Evolutionary conservation across 2,329 filamentous ascomycete species (phyloP), one percentile per base, ranked within the genome.

Genomic region (Rhynchosporium secalis): DNA sequence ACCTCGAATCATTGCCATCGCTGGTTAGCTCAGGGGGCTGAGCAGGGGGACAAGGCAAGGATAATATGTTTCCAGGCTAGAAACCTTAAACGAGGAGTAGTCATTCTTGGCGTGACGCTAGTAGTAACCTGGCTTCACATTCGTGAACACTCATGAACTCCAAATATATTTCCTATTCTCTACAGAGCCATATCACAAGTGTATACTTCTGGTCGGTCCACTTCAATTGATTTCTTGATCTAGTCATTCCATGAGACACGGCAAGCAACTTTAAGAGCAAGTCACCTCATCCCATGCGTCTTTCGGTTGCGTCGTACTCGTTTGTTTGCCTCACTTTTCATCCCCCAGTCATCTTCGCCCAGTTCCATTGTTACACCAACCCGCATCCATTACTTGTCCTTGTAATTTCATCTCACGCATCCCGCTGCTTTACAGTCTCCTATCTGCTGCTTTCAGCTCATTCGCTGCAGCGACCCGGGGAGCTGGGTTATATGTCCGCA

Each of bases 391-490:
- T 55, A 62, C n/a, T 46, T 58, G 38, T 40, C 55, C 55, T 41
- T 43, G 45, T 40, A 56, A 13, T 7, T 43, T 41, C 55, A 40
- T 62, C 60, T 58, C 60, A 62, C 60, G 36, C 28, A 28, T 31
- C 55, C 33, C 43, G 55, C 55, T 48, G 55, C 55, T 57, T 57
- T 57, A 20, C 26, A 20, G 9, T 10, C 28, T 20, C 15, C 28
- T 47, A 8, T 8, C 36, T 26, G 33, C 12, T 33, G 2, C 28
- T 33, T 8, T 4, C 36, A 29, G 49, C 26, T 38, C 38, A 56
- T 56, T 56, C 36, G 52, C 36, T 58, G 38, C 55, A 46, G 36
- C 47, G 40, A 56, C 38, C 58, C 62, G 58, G 64, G 48, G 51
- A 43, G n/a, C 54, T 65, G 54, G 62, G 56, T 61, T 62, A 13